Evolutionary conservation across 306 rosid species (phyloP).

Genomic region (Lotus japonicus): DNA sequence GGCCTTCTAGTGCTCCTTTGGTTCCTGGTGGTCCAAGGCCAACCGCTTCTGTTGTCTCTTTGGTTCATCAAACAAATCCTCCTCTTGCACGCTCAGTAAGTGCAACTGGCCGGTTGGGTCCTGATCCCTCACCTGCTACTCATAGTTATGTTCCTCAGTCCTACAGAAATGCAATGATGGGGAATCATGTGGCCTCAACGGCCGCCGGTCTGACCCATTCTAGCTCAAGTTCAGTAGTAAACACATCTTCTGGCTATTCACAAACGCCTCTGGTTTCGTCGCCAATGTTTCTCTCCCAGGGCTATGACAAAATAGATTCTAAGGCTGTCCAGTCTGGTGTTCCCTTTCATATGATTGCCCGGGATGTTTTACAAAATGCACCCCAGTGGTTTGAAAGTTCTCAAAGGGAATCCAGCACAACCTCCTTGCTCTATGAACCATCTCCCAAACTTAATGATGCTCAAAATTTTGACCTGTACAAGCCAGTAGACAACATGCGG

Average conservation of each 20-base stretch:
- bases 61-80: slow-evolving; percentile 79
- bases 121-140: slow-evolving; percentile 75
- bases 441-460: slow-evolving; percentile 41
- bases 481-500: slow-evolving; percentile 35
- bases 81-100: slow-evolving; percentile 78
- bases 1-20: slow-evolving; percentile 91
- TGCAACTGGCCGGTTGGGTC: slow-evolving; percentile 88
- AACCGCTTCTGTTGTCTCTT: slow-evolving; percentile 52
- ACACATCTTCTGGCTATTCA: slow-evolving; percentile 48
- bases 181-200: slow-evolving; percentile 50
- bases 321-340: slow-evolving; percentile 41
- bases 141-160: slow-evolving; percentile 78
- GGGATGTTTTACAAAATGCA: slow-evolving; percentile 55
- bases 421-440: slow-evolving; percentile 42
- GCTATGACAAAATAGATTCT: slow-evolving; percentile 51
- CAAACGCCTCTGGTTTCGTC: slow-evolving; percentile 60
- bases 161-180: slow-evolving; percentile 90
- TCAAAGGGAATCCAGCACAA: slow-evolving; percentile 48
- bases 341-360: slow-evolving; percentile 49
- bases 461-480: slow-evolving; percentile 53
- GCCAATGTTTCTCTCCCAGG: slow-evolving; percentile 56
- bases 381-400: slow-evolving; percentile 65
- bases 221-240: slow-evolving; percentile 47
- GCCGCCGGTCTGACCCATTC: slow-evolving; percentile 47
- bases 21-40: slow-evolving; percentile 77